Evolutionary conservation across 768 basidiomycete species (phyloP).

Genomic region (Mycena belliarum): DNA sequence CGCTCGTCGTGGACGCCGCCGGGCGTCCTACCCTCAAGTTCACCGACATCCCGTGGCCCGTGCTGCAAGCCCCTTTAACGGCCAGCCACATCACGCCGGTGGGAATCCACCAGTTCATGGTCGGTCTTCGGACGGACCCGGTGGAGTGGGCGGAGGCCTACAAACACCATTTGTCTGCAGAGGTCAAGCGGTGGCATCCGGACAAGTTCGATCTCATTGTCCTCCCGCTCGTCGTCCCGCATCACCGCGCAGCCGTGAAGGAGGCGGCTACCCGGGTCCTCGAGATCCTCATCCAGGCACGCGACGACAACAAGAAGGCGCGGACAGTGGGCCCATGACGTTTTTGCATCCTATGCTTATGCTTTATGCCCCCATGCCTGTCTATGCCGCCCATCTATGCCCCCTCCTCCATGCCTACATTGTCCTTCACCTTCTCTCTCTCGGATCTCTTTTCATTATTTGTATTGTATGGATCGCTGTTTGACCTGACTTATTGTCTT

Average conservation of each 20-base stretch:
- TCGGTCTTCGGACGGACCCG: not conserved
- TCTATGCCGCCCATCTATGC: not conserved
- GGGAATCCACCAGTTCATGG: conserved; percentile 4
- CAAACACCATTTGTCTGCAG: not conserved
- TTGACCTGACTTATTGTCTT: not conserved
- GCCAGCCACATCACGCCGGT: conserved; percentile 5
- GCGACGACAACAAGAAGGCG: not conserved
- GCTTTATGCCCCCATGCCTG: not conserved
- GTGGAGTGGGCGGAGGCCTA: not conserved
- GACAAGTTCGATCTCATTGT: not conserved
- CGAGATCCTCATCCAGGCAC: conserved; percentile 4
- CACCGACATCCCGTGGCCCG: conserved; percentile 10
- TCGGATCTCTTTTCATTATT: not conserved
- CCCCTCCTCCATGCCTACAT: not conserved
- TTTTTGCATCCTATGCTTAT: too few species aligned
- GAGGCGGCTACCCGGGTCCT: conserved; percentile 1
- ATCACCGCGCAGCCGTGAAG: not conserved
- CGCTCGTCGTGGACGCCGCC: not conserved
- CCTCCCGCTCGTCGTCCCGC: not conserved
- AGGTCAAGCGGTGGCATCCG: conserved; percentile 7
- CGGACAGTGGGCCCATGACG: too few species aligned
- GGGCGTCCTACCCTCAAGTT: not conserved
- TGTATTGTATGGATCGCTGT: not conserved
- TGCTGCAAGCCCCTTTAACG: not conserved
- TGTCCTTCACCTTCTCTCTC: not conserved